Conservation (phyloP, 371 early-diverging fungal genomes). For the Gilbertella persicaria region DNA sequence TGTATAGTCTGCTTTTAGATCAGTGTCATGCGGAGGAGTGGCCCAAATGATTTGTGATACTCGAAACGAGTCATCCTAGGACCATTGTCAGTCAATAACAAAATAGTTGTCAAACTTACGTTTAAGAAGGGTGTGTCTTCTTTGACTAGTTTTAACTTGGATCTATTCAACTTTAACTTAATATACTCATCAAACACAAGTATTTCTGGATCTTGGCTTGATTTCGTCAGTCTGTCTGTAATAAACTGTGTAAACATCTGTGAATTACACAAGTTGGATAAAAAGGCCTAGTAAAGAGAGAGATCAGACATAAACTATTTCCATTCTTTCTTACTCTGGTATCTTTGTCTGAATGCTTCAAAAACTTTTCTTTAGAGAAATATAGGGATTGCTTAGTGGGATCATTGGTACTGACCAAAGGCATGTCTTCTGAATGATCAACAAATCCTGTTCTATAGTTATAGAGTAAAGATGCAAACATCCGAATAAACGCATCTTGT, state of each 20-base stretch:
- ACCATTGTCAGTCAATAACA: too few species aligned
- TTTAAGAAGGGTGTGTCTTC: slow-evolving; percentile 81
- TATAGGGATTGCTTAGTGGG: slow-evolving; percentile 10
- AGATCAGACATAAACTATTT: too few species aligned
- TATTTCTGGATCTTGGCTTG: slow-evolving; percentile 70
- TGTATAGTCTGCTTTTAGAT: slow-evolving; percentile 20
- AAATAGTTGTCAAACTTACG: too few species aligned
- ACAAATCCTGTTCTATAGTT: slow-evolving; percentile 66
- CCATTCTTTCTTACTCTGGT: slow-evolving; percentile 62
- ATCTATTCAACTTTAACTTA: slow-evolving; percentile 80
- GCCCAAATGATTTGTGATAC: slow-evolving; percentile 53
- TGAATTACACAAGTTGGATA: slow-evolving; percentile 65
- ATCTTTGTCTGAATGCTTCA: slow-evolving; percentile 69
- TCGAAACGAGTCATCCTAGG: slow-evolving; percentile 45
- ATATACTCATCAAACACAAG: slow-evolving; percentile 82
- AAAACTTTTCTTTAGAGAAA: slow-evolving; percentile 65
- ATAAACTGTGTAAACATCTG: slow-evolving; percentile 86
- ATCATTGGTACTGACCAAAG: slow-evolving; percentile 14
- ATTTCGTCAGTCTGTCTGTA: slow-evolving; percentile 68
- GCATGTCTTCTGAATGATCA: slow-evolving; percentile 30
- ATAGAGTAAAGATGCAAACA: slow-evolving; percentile 77
- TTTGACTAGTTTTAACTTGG: slow-evolving; percentile 72
- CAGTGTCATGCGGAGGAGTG: slow-evolving; percentile 31
- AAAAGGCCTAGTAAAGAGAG: slow-evolving; percentile 63
- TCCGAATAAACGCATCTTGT: slow-evolving; percentile 68